Percentiles rank a stretch among this genome's conserved stretches.
These are phyloP conservation scores for Trichocladium antarcticum DNA, from an alignment of 495 filamentous ascomycete genomes.

Conservation along the genomic window DNA sequence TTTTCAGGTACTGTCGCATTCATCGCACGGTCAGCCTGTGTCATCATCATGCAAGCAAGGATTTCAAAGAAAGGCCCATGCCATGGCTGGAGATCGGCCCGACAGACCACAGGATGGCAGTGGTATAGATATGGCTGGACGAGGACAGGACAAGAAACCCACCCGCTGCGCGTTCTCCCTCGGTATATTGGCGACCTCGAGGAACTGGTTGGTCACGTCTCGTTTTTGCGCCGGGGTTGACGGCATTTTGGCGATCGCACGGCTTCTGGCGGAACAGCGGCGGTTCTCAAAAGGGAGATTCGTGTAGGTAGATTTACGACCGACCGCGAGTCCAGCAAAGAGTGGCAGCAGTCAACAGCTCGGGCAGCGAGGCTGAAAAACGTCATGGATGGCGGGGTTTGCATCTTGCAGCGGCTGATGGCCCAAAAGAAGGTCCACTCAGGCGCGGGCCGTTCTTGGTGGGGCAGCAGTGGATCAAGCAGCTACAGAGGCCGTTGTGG, in stretches of 20 bases:
- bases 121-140: background rate
- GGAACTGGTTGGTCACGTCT: conserved; percentile 40
- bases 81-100: conserved; percentile 23
- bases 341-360: background rate
- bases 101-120: conserved; percentile 11
- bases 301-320: no score
- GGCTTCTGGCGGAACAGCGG: no score
- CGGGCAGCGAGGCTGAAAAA: conserved; percentile 15
- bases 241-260: conserved; percentile 10
- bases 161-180: conserved; percentile 44
- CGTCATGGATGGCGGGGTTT: conserved; percentile 14
- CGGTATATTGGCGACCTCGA: conserved; percentile 40
- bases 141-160: conserved; percentile 15
- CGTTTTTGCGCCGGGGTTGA: conserved; percentile 42
- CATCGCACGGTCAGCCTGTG: conserved; percentile 10
- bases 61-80: conserved; percentile 21
- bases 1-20: conserved; percentile 32
- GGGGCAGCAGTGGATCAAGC: background rate
- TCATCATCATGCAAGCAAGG: conserved; percentile 16
- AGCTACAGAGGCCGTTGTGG: no score
- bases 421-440: background rate
- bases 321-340: background rate
- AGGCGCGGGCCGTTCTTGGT: background rate
- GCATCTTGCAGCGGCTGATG: background rate
- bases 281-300: no score